Base-by-base conservation (phyloP, 495 filamentous ascomycete genomes). In the Neurospora sp. region DNA sequence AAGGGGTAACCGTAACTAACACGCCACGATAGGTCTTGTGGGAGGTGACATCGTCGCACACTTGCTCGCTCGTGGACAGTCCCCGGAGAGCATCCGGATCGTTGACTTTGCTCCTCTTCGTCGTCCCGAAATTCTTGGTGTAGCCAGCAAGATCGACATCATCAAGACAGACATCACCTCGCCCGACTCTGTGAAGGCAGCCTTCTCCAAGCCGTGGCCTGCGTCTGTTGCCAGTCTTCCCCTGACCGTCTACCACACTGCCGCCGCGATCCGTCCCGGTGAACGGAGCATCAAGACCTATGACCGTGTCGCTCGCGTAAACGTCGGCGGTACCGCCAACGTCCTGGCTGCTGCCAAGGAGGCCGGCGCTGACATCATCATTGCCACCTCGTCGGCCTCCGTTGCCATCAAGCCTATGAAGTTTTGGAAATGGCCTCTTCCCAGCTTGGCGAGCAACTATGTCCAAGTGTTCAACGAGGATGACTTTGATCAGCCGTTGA, bases 351-450 rank as follows among this genome's bases (percentile, higher is more conserved):
- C 84, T 4, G 83, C 88, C 27, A 82, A 83, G 72, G 74, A 77
- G 38, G 80, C 78, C 38, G 85, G 84, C 22, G 87, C 86, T 27
- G 79, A 82, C 70, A 85, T 86, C 48, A 89, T 92, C 71, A 78
- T 92, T 18, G 86, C 86, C 73, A 91, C 89, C 4, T 87, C 86
- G 2, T 89, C 87, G 8, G 84, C 83, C n/a, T 89, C 88, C 0
- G 74, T 86, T 22, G 77, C 80, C 38, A 73, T 88, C 39, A 76
- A 74, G 35, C 82, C 82, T 1, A 77, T 84, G 0, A 76, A 74
- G 2, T 85, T 86, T 77, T 89, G 85, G 84, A 77, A 83, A 46
- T 78, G 80, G 70, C 87, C 87, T 1, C 87, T 86, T 83, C 76
- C 78, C 11, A 81, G 76, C 39, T 73, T 73, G 12, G 85, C 86